Conservation (phyloP, 345 rosid species). For the Alliaria petiolata region DNA sequence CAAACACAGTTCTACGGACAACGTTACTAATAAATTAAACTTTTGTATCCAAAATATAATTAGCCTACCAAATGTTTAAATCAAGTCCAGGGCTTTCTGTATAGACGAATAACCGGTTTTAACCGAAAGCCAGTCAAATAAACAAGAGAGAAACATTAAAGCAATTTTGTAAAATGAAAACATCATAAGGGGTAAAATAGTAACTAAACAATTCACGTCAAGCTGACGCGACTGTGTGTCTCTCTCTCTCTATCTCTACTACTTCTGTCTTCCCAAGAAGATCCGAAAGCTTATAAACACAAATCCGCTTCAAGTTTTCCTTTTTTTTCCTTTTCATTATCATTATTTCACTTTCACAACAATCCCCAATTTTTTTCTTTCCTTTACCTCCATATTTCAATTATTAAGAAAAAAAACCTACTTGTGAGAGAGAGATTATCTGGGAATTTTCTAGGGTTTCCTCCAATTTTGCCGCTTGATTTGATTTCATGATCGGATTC, state of each 20-base stretch:
- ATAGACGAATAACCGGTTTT: too few species aligned
- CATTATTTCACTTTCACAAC: not conserved
- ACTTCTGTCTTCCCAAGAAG: constrained; percentile 6
- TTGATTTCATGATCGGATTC: not conserved
- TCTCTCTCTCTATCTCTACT: too few species aligned
- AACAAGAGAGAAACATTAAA: not conserved
- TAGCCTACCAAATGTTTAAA: too few species aligned
- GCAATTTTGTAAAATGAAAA: not conserved
- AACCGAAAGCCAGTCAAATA: not conserved
- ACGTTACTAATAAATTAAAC: too few species aligned
- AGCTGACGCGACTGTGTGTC: constrained; percentile 27
- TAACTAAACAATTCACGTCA: constrained; percentile 1
- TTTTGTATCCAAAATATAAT: not conserved
- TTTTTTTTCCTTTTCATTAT: not conserved
- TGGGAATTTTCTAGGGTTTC: constrained; percentile 22
- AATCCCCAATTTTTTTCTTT: not conserved
- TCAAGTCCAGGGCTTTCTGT: not conserved
- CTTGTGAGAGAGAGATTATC: not conserved
- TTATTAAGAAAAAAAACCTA: not conserved
- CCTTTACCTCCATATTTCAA: not conserved
- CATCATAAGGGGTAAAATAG: not conserved
- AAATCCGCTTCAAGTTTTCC: not conserved
- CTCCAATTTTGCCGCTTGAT: not conserved
- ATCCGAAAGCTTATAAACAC: constrained; percentile 18
- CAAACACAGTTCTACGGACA: too few species aligned